Evolutionary conservation across 306 rosid species (phyloP), one percentile per base, ranked within the genome.

Genomic region (Dicorynia guianensis): DNA sequence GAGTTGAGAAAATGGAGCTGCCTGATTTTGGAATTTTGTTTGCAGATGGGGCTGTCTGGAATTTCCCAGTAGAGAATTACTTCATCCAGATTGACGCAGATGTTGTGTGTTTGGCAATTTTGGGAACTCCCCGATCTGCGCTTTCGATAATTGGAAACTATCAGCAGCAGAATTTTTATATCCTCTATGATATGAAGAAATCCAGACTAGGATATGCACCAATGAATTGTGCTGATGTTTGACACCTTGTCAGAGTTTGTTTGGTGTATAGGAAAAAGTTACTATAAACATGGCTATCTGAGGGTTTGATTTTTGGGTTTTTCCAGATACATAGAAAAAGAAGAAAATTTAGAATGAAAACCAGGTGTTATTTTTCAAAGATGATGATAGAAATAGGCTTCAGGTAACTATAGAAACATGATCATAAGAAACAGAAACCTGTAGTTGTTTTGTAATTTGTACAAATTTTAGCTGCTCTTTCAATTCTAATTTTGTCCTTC

Each of bases 111-210:
- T 78, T 92, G 83, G 97, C 96, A 15, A 80, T 92, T 52, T 54
- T 89, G 79, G 94, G 91, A 19, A 89, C 96, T 79, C 89, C 89
- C 1, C 71, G 69, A 54, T 82, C 85, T 63, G 89, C 81, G 0
- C 85, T 92, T 70, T 89, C 96, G 4, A 92, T 92, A 36, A 89
- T 92, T 69, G 97, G 97, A 40, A 92, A 92, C 71, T 92, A 92
- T 59, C 97, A 89, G 83, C 97, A 92, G 81, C 97, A 92, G 90
- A 92, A 92, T 82, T 92, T 92, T 46, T 93, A 89, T 30, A 79
- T 92, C 65, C 59, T 88, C 13, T 89, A 92, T 72, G 97, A 89
- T 57, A 82, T 84, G 54, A 86, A 89, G 81, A 92, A 83, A 38
- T 88, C 97, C 19, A 88, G 90, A 76, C 74, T 92, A 34, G 97